phyloP scores from a whole-genome alignment of 2,329 filamentous ascomycete species.

The Sarocladium strictum region DNA sequence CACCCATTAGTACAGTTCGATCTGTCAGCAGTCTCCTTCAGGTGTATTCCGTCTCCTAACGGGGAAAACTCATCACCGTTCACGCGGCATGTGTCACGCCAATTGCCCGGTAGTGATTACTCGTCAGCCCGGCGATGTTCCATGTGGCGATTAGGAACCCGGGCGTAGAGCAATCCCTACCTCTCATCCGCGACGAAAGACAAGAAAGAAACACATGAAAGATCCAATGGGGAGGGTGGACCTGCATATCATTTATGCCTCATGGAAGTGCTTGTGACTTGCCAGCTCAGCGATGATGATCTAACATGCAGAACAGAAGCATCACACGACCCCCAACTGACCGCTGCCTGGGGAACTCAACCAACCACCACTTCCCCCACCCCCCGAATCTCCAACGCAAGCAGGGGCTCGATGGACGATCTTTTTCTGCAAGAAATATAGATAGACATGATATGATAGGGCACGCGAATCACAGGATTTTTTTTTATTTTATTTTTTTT shows the following conservation, averaged over 20 bases:
- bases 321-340: constrained; percentile 1
- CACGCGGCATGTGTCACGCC: not conserved
- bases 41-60: not conserved
- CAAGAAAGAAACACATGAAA: not conserved
- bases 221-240: too few relatives aligned
- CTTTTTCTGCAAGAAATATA: not conserved
- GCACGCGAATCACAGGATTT: too few relatives aligned
- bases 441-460: too few relatives aligned
- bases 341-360: too few relatives aligned
- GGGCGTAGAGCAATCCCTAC: not conserved
- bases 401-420: not conserved
- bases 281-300: not conserved
- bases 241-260: not conserved
- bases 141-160: not conserved
- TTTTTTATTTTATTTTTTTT: too few relatives aligned
- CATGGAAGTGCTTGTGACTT: not conserved
- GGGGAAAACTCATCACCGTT: not conserved
- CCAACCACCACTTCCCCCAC: too few relatives aligned
- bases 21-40: not conserved
- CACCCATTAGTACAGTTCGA: not conserved
- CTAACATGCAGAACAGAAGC: not conserved
- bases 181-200: not conserved
- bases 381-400: too few relatives aligned
- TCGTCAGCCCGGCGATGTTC: not conserved
- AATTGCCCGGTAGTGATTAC: not conserved